Percentiles rank a stretch among this genome's conserved stretches.
Evolutionary conservation across 2,329 filamentous ascomycete genomes (phyloP).

Genomic region (Penicillium sp.): DNA sequence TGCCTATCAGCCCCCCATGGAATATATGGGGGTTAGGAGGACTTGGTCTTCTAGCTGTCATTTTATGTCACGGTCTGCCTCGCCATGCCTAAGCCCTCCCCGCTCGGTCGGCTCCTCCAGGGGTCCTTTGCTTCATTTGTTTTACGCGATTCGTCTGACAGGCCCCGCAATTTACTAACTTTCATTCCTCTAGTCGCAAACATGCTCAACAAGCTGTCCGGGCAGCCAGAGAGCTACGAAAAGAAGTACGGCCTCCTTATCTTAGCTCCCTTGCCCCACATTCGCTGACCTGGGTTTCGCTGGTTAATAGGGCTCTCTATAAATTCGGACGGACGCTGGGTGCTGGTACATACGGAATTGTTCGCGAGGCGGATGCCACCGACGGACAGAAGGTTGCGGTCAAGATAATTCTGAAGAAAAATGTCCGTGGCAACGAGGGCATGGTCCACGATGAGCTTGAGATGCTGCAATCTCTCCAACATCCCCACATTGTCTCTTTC

Average conservation of each 20-base stretch:
- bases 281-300: slow-evolving; percentile 6
- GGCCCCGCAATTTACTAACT: slow-evolving; percentile 11
- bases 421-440: slow-evolving; percentile 94
- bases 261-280: not conserved
- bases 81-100: not conserved
- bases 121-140: slow-evolving; percentile 1
- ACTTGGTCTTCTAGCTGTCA: not conserved
- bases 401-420: slow-evolving; percentile 99
- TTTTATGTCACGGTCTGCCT: slow-evolving; percentile 4
- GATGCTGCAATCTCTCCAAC: slow-evolving; percentile 85
- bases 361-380: slow-evolving; percentile 85
- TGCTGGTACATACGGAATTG: slow-evolving; percentile 96
- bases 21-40: slow-evolving; percentile 7
- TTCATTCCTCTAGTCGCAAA: slow-evolving; percentile 62
- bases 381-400: slow-evolving; percentile 79
- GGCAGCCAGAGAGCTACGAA: slow-evolving; percentile 97
- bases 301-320: slow-evolving; percentile 68
- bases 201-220: slow-evolving; percentile 94
- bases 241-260: slow-evolving; percentile 68
- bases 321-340: slow-evolving; percentile 89
- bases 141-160: slow-evolving; percentile 1
- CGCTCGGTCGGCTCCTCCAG: slow-evolving; percentile 15
- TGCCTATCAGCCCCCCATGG: slow-evolving; percentile 10
- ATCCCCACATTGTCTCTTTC: slow-evolving; percentile 95
- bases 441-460: slow-evolving; percentile 98